These are phyloP conservation scores for Peniophora sp. DNA, from an alignment of 1,284 basidiomycete species.

Conservation along the genomic window DNA sequence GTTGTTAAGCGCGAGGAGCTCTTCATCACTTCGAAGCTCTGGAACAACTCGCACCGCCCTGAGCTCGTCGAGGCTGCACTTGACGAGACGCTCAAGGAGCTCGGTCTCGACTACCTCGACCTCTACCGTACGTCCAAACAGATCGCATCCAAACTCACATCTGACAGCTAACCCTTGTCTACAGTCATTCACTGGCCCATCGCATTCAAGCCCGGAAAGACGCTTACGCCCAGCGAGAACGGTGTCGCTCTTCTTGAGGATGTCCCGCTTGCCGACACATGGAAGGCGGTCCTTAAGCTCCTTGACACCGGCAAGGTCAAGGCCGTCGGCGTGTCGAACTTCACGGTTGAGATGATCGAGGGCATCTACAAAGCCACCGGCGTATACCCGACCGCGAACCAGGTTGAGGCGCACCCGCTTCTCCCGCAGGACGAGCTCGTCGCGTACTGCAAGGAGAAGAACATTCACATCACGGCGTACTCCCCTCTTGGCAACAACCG, in stretches of 20 bases:
- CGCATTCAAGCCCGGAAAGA: constrained; percentile 58
- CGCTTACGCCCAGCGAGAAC: constrained; percentile 44
- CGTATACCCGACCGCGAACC: constrained; percentile 72
- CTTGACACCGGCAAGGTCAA: constrained; percentile 42
- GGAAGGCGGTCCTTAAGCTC: constrained; percentile 73
- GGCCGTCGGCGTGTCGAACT: constrained; percentile 77
- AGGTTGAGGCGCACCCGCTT: constrained; percentile 81
- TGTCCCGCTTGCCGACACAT: constrained; percentile 68
- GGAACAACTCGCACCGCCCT: constrained; percentile 64
- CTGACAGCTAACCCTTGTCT: background rate
- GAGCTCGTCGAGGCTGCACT: constrained; percentile 65
- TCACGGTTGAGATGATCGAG: constrained; percentile 59
- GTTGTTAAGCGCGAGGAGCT: constrained; percentile 79
- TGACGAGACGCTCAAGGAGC: constrained; percentile 64
- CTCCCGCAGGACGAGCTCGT: constrained; percentile 67
- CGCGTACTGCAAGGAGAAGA: constrained; percentile 61
- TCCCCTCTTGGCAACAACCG: constrained; percentile 79
- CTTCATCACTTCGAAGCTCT: constrained; percentile 80
- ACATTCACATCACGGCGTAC: constrained; percentile 80
- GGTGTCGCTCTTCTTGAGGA: constrained; percentile 51
- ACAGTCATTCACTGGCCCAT: constrained; percentile 87
- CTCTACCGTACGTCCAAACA: constrained; percentile 51
- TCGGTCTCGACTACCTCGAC: constrained; percentile 73
- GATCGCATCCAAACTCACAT: background rate
- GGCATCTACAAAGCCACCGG: constrained; percentile 70